A percentile compares a stretch with the other conserved stretches of the same genome.
phyloP scores from a whole-genome alignment of 73 alveolate genomes.

The Stentor coeruleus region DNA sequence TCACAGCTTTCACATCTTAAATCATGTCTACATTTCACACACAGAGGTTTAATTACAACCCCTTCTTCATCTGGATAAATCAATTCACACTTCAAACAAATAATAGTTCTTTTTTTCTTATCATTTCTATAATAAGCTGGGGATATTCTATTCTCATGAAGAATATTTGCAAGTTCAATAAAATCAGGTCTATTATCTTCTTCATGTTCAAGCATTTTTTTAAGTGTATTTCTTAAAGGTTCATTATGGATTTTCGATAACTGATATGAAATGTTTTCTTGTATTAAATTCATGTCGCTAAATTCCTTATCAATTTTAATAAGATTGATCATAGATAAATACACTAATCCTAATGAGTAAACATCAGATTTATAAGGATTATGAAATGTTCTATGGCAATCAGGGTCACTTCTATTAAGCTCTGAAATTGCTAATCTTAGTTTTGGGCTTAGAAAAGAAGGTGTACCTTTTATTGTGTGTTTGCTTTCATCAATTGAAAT shows the following conservation, averaged over 20 bases:
- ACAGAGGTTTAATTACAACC: no score
- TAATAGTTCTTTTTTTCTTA: no score
- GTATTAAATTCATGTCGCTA: no score
- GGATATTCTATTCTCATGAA: no score
- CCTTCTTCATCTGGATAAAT: no score
- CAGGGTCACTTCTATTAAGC: no score
- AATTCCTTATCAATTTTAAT: no score
- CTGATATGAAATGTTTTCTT: neutral
- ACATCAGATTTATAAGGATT: neutral
- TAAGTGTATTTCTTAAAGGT: neutral
- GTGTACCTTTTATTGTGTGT: neutral
- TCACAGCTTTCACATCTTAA: no score
- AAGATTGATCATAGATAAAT: neutral
- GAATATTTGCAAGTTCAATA: neutral
- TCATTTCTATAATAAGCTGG: no score
- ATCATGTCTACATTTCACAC: no score
- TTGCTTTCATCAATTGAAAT: neutral
- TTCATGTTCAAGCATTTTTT: neutral
- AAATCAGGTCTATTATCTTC: neutral
- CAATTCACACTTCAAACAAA: no score
- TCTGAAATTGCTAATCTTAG: neutral
- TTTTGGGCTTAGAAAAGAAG: neutral
- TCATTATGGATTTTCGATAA: neutral
- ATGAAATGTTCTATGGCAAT: no score
- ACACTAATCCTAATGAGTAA: neutral